Evolutionary conservation across 2,329 filamentous ascomycete genomes (phyloP), one percentile per base, ranked within the genome.

Genomic region (Furcasterigmium furcatum): DNA sequence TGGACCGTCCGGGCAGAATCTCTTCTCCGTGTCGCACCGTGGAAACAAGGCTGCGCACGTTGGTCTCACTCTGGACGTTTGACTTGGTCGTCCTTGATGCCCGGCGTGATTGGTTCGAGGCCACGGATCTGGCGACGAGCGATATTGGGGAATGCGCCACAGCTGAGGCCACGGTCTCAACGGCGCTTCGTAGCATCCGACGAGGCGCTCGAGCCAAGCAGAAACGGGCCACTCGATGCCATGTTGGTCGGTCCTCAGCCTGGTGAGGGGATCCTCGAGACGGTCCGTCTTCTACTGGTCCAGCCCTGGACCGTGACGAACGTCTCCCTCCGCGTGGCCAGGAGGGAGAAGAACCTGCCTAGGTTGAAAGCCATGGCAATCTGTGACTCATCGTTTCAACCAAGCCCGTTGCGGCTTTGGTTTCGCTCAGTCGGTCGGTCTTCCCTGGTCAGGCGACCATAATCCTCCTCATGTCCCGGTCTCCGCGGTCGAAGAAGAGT

Each of bases 141-240:
- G 53, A 55, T 52, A 50, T 48, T 50, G 54, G 51, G n/a, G 9
- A 55, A 58, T 52, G 57, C 63, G 64, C 65, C 64, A 65, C 63
- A 62, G 65, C 63, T 68, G 63, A 66, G 61, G 54, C 51, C 47
- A 36, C 41, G 50, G 43, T 55, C 48, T 29, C 30, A 47, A 46
- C 35, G 40, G 40, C 13, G 40, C 27, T 34, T 18, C 29, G 21
- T 27, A 18, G 25, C n/a, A n/a, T n/a, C n/a, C n/a, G n/a, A 21
- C 16, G 27, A 32, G 25, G 40, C 18, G 18, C 21, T 18, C 13
- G 40, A 22, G 16, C 27, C 18, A 21, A 20, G 19, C 14, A 25
- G 20, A 20, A 34, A 42, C 27, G 13, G 19, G 19, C 16, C 25
- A 24, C 20, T 18, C 24, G 39, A 27, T 19, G 22, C 22, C 13